phyloP scores from a whole-genome alignment of 768 basidiomycete genomes.

The Austroboletus eburneus region DNA sequence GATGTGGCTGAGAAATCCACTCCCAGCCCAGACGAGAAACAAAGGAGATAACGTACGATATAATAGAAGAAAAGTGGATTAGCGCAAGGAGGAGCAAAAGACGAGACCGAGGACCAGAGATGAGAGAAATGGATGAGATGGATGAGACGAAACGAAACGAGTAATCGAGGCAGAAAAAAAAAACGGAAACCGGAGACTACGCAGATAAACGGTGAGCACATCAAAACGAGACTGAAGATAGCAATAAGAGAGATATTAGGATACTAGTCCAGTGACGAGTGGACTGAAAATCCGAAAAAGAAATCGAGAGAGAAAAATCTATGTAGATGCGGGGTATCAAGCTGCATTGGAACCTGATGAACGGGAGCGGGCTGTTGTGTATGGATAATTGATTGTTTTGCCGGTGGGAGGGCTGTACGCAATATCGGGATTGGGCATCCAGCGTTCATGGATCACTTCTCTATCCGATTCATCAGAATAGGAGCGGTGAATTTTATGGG shows the following conservation, averaged over 20 bases:
- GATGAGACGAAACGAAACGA: conserved; percentile 9
- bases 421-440: conserved; percentile 50
- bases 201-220: conserved; percentile 15
- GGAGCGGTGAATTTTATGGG: conserved; percentile 56
- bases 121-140: conserved; percentile 7
- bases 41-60: conserved; percentile 29
- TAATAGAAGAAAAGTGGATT: conserved; percentile 24
- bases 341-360: conserved; percentile 35
- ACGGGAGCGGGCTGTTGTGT: conserved; percentile 26
- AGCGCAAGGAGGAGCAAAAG: conserved; percentile 30
- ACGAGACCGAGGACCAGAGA: conserved; percentile 11
- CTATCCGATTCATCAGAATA: conserved; percentile 62
- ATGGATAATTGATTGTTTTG: conserved; percentile 26
- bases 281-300: conserved; percentile 22
- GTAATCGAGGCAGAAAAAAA: conserved; percentile 5
- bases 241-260: conserved; percentile 34
- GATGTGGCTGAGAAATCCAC: conserved; percentile 30
- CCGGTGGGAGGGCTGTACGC: conserved; percentile 36
- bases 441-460: conserved; percentile 57
- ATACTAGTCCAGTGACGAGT: conserved; percentile 27
- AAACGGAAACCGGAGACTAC: conserved; percentile 14
- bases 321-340: conserved; percentile 23
- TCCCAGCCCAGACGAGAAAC: conserved; percentile 26
- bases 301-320: conserved; percentile 21
- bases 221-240: conserved; percentile 29